phyloP scores from a whole-genome alignment of 192 early-diverging fungal species.

The Coemansia sp. region DNA sequence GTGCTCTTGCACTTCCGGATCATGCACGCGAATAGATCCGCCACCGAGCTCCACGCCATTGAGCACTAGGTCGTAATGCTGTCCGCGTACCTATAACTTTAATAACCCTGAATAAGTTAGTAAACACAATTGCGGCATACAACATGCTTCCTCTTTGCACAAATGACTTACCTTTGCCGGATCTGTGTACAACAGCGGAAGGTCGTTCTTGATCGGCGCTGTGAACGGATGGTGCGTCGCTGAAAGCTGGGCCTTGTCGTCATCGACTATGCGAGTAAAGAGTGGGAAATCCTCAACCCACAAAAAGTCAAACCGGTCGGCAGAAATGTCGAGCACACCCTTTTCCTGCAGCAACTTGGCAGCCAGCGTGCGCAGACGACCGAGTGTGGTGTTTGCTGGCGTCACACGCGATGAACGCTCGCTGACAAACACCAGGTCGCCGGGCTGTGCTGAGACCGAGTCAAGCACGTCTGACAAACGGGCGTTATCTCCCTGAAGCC shows the following conservation, averaged over 20 bases:
- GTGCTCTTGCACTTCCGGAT: constrained; percentile 68
- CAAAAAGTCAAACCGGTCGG: constrained; percentile 63
- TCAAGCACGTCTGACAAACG: neutral
- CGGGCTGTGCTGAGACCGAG: constrained; percentile 24
- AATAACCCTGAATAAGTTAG: too few species aligned
- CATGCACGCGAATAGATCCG: constrained; percentile 86
- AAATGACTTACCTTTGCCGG: constrained; percentile 59
- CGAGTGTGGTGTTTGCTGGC: constrained; percentile 61
- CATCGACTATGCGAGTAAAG: constrained; percentile 71
- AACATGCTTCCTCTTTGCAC: neutral
- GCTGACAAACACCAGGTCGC: constrained; percentile 47
- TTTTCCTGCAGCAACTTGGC: constrained; percentile 56
- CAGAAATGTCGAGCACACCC: constrained; percentile 56
- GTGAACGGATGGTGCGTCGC: constrained; percentile 95
- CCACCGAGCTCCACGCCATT: constrained; percentile 92
- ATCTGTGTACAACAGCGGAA: constrained; percentile 60
- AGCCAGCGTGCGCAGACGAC: constrained; percentile 58
- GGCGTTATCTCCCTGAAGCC: constrained; percentile 8
- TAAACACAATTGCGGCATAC: too few species aligned
- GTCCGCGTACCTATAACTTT: constrained; percentile 57
- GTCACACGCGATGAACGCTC: constrained; percentile 38
- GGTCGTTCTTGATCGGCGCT: constrained; percentile 69
- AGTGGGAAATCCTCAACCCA: constrained; percentile 91
- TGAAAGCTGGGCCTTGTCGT: constrained; percentile 38
- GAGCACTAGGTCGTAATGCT: constrained; percentile 88